Evolutionary conservation across 352 stramenopile species (phyloP), one percentile per base, ranked within the genome.

Genomic region (Pythium aphanidermatum): DNA sequence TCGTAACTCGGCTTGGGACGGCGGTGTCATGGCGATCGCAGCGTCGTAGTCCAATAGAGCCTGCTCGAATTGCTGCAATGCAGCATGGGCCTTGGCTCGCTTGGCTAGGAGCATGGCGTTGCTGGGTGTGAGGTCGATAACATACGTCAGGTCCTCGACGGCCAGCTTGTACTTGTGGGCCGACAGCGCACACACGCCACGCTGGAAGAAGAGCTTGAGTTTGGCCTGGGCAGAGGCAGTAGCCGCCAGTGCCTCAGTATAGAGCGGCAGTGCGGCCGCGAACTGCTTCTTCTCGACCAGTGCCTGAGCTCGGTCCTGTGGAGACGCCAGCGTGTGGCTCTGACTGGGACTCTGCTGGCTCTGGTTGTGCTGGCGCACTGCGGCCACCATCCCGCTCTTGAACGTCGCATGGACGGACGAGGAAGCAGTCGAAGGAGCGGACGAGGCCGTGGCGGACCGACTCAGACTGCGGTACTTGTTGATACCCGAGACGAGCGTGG

Each of bases 81-180:
- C 58, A 16, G 74, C 75, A 40, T 72, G 84, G 4, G 77, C 74
- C 39, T 73, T 70, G 9, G 73, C 80, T 17, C 80, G 70, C 42
- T 81, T 80, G 3, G 74, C 65, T 31, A 86, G 81, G 20, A 92
- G 60, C 37, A 87, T 63, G 3, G 71, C 44, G 46, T 77, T 83
- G 62, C 68, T 72, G 5, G 80, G 80, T 12, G 74, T 87, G 51
- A 78, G 60, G 10, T 70, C 51, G 55, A 93, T 89, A 17, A 90
- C 68, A 14, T 53, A 41, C 2, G 74, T 80, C 13, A 88, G 68
- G 55, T 93, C 81, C 28, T 93, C 74, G 23, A 91, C 80, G 0
- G 78, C 78, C 5, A 64, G 50, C 33, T 80, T 63, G 49, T 73
- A 91, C 46, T 71, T 67, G 7, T 76, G 53, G 33, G 73, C 63